These are phyloP conservation scores for Botrytis elliptica DNA, from an alignment of 2,329 filamentous ascomycete genomes.

Conservation along the genomic window DNA sequence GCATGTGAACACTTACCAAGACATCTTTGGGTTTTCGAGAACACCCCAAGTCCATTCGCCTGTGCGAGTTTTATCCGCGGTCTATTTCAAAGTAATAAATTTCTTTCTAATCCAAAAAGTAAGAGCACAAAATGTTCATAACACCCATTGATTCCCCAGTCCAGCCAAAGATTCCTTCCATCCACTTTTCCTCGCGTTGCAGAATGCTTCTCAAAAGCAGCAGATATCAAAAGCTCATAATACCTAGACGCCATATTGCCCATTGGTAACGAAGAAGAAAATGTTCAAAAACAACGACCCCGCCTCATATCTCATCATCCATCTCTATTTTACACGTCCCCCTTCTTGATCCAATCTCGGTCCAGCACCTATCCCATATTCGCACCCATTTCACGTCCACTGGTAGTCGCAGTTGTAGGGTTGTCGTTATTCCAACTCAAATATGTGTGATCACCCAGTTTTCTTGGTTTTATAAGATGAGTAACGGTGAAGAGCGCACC, in stretches of 20 bases:
- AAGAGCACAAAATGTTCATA: not conserved
- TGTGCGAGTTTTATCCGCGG: not conserved
- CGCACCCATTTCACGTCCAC: slow-evolving; percentile 51
- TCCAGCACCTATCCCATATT: slow-evolving; percentile 10
- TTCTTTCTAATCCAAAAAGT: not conserved
- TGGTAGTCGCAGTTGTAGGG: slow-evolving; percentile 52
- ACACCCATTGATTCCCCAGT: not conserved
- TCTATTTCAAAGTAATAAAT: slow-evolving; percentile 10
- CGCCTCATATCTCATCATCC: slow-evolving; percentile 7
- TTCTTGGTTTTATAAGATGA: slow-evolving; percentile 90
- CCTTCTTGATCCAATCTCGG: not conserved
- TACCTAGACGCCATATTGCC: slow-evolving; percentile 14
- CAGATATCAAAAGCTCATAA: slow-evolving; percentile 9
- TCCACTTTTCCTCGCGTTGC: slow-evolving; percentile 1
- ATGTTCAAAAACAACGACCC: slow-evolving; percentile 4
- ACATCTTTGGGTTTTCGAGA: not conserved
- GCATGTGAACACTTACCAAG: not conserved
- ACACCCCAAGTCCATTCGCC: not conserved
- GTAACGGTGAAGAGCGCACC: slow-evolving; percentile 86
- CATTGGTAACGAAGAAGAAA: not conserved
- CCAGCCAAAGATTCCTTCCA: slow-evolving; percentile 5
- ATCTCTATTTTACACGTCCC: slow-evolving; percentile 12
- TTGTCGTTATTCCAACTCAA: slow-evolving; percentile 87
- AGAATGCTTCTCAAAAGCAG: slow-evolving; percentile 9
- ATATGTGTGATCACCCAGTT: slow-evolving; percentile 97